phyloP scores from a whole-genome alignment of 345 rosid species.

The Salix brachista region DNA sequence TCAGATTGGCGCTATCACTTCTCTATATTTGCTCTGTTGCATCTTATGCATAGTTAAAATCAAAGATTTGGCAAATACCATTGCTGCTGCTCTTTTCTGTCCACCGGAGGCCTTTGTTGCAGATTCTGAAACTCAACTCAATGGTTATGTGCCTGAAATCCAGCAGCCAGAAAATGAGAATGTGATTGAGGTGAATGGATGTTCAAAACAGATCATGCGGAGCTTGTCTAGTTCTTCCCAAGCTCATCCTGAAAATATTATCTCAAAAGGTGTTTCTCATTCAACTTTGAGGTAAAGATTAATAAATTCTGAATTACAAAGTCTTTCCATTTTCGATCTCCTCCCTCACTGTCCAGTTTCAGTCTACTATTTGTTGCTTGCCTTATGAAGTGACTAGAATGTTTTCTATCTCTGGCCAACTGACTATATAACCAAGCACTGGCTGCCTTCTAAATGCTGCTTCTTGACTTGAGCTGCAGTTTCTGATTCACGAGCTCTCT shows the following conservation, averaged over 20 bases:
- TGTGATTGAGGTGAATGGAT: slow-evolving; percentile 28
- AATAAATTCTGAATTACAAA: neutral
- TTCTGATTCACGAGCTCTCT: neutral
- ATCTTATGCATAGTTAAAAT: slow-evolving; percentile 91
- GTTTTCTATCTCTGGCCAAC: neutral
- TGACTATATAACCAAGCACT: neutral
- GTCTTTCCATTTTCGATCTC: neutral
- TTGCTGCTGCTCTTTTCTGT: slow-evolving; percentile 86
- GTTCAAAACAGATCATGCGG: slow-evolving; percentile 29
- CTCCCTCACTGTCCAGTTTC: neutral
- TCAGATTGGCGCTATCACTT: slow-evolving; percentile 64
- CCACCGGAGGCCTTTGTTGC: slow-evolving; percentile 54
- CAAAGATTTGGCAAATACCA: slow-evolving; percentile 88
- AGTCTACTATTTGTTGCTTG: neutral
- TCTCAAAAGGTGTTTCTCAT: slow-evolving; percentile 32
- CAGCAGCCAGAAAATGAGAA: slow-evolving; percentile 35
- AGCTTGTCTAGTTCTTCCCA: slow-evolving; percentile 38
- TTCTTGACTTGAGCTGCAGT: neutral
- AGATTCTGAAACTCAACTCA: slow-evolving; percentile 48
- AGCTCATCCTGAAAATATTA: slow-evolving; percentile 34
- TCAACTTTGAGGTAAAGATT: slow-evolving; percentile 57
- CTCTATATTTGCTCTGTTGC: slow-evolving; percentile 88
- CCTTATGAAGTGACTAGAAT: neutral
- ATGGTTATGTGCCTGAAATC: slow-evolving; percentile 45
- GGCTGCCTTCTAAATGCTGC: neutral